These are phyloP conservation scores for Withania somnifera DNA, from an alignment of 305 asterid species.

Conservation along the genomic window DNA sequence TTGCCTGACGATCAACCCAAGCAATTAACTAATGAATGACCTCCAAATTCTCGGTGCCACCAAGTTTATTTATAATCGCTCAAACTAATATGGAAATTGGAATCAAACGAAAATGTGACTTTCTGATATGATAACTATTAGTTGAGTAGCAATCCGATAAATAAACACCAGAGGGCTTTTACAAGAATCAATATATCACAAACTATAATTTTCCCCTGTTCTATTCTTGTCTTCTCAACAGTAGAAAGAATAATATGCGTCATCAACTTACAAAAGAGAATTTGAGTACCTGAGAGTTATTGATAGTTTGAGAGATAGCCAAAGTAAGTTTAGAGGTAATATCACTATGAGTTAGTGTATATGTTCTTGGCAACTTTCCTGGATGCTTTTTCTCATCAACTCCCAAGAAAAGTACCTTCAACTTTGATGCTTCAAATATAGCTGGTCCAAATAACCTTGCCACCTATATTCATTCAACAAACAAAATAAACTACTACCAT, in stretches of 20 bases:
- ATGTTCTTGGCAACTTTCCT: conserved; percentile 77
- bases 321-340: conserved; percentile 82
- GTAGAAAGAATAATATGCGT: not conserved
- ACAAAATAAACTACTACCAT: not conserved
- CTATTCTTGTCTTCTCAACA: not conserved
- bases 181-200: not conserved
- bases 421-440: conserved; percentile 84
- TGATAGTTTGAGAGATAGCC: conserved; percentile 78
- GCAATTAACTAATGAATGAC: not conserved
- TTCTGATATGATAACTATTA: not conserved
- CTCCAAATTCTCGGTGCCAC: not conserved
- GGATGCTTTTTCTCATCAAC: conserved; percentile 78
- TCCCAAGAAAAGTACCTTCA: conserved; percentile 77
- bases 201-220: not conserved
- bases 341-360: conserved; percentile 93
- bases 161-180: not conserved
- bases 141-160: not conserved
- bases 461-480: conserved; percentile 28
- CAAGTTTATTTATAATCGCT: not conserved
- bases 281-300: conserved; percentile 65
- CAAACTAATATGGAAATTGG: not conserved
- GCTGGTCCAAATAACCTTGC: conserved; percentile 93
- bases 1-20: not conserved
- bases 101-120: not conserved
- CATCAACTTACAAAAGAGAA: not conserved